Conservation (phyloP, 345 rosid species). For the Gossypium bickii region DNA sequence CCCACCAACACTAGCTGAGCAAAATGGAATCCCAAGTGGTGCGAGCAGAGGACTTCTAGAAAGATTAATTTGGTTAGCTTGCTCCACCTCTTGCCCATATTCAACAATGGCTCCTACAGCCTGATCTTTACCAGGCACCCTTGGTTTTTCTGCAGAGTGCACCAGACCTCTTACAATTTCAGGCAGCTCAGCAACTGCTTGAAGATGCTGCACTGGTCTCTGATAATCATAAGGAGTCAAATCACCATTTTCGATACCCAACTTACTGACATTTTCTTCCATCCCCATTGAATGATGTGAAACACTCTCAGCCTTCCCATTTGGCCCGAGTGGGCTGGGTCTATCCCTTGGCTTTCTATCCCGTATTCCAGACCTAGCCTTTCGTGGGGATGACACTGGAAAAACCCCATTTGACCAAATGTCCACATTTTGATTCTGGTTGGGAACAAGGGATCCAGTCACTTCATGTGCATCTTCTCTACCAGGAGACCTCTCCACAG, state of each 20-base stretch:
- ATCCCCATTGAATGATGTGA: conserved; percentile 40
- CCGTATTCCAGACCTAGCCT: conserved; percentile 60
- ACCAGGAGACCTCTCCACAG: conserved; percentile 32
- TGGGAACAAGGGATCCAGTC: conserved; percentile 40
- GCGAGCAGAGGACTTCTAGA: conserved; percentile 54
- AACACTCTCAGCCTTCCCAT: conserved; percentile 68
- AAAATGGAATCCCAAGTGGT: conserved; percentile 77
- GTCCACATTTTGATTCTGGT: conserved; percentile 51
- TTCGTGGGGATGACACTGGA: conserved; percentile 60
- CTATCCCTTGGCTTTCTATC: conserved; percentile 64
- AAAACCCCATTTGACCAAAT: conserved; percentile 80
- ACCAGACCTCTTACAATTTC: conserved; percentile 40
- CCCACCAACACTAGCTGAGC: conserved; percentile 66
- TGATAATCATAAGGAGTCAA: conserved; percentile 56
- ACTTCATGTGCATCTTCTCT: conserved; percentile 58
- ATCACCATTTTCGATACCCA: conserved; percentile 56
- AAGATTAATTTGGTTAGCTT: conserved; percentile 31
- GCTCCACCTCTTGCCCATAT: conserved; percentile 54
- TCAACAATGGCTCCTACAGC: conserved; percentile 30
- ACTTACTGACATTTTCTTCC: conserved; percentile 44
- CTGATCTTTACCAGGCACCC: conserved; percentile 37
- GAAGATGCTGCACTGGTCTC: conserved; percentile 51
- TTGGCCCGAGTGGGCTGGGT: conserved; percentile 77
- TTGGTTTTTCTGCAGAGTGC: conserved; percentile 33
- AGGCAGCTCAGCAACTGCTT: conserved; percentile 44